Conservation (phyloP, 2,329 filamentous ascomycete species). For the Byssochlamys sp. region DNA sequence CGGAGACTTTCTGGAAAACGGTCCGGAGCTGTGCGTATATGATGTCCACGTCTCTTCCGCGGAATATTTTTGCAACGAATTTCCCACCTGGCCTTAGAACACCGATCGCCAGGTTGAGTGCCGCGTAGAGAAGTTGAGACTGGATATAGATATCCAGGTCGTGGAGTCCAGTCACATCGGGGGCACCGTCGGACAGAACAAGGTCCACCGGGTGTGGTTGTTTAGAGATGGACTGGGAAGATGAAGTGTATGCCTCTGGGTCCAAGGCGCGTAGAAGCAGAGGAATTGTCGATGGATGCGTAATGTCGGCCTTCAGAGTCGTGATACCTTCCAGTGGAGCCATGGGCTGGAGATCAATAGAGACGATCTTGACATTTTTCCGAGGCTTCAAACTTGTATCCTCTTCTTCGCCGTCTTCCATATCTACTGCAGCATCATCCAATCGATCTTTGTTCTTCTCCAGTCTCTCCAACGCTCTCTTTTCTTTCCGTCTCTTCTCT, state of each 20-base stretch:
- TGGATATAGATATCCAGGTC: slow-evolving; percentile 98
- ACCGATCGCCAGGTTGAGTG: slow-evolving; percentile 83
- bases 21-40: slow-evolving; percentile 88
- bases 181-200: slow-evolving; percentile 88
- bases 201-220: slow-evolving; percentile 76
- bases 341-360: slow-evolving; percentile 94
- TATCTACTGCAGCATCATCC: slow-evolving; percentile 17
- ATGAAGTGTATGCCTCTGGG: slow-evolving; percentile 49
- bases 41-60: slow-evolving; percentile 87
- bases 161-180: slow-evolving; percentile 91
- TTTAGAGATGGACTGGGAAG: slow-evolving; percentile 30
- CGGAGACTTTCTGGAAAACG: slow-evolving; percentile 76
- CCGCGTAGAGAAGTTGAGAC: slow-evolving; percentile 86
- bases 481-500: slow-evolving; percentile 62
- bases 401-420: slow-evolving; percentile 18
- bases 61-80: slow-evolving; percentile 96
- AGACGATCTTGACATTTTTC: slow-evolving; percentile 79
- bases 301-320: slow-evolving; percentile 89
- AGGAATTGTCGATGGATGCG: slow-evolving; percentile 88
- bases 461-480: slow-evolving; percentile 16
- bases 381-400: slow-evolving; percentile 38
- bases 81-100: slow-evolving; percentile 86
- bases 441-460: slow-evolving; percentile 5
- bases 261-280: slow-evolving; percentile 78
- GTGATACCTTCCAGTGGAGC: slow-evolving; percentile 84